Conservation (phyloP, 2,329 filamentous ascomycete species). For the Scedosporium minutisporum region DNA sequence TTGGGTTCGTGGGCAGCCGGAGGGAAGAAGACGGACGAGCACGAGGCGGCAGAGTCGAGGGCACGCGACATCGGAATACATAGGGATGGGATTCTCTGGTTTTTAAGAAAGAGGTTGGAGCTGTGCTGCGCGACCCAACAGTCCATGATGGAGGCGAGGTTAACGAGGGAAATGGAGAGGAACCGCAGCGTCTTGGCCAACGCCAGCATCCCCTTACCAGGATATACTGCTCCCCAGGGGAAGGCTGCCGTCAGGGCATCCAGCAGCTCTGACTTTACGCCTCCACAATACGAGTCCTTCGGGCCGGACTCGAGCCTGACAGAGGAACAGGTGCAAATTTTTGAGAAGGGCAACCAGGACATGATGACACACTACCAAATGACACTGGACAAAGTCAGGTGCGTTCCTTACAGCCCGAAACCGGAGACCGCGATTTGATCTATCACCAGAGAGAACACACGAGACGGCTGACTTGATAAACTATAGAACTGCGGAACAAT, state of each 20-base stretch:
- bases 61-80: conserved; percentile 59
- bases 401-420: conserved; percentile 26
- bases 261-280: conserved; percentile 13
- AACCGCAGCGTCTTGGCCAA: conserved; percentile 78
- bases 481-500: conserved; percentile 73
- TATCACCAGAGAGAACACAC: not conserved
- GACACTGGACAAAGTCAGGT: conserved; percentile 91
- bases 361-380: conserved; percentile 92
- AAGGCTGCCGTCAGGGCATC: conserved; percentile 11
- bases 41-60: conserved; percentile 61
- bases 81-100: conserved; percentile 77
- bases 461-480: conserved; percentile 1
- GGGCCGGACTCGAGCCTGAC: conserved; percentile 48
- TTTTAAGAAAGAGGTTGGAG: conserved; percentile 65
- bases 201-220: conserved; percentile 25
- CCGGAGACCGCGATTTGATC: not conserved
- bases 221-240: conserved; percentile 10
- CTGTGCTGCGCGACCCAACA: conserved; percentile 70
- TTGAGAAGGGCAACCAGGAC: conserved; percentile 84
- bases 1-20: conserved; percentile 56
- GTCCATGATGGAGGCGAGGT: conserved; percentile 83
- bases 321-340: conserved; percentile 81
- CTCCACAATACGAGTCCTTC: conserved; percentile 13
- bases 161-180: conserved; percentile 80
- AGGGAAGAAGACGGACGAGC: conserved; percentile 50